These are phyloP conservation scores for Stropharia rugosoannulata DNA, from an alignment of 768 basidiomycete genomes.

Conservation along the genomic window DNA sequence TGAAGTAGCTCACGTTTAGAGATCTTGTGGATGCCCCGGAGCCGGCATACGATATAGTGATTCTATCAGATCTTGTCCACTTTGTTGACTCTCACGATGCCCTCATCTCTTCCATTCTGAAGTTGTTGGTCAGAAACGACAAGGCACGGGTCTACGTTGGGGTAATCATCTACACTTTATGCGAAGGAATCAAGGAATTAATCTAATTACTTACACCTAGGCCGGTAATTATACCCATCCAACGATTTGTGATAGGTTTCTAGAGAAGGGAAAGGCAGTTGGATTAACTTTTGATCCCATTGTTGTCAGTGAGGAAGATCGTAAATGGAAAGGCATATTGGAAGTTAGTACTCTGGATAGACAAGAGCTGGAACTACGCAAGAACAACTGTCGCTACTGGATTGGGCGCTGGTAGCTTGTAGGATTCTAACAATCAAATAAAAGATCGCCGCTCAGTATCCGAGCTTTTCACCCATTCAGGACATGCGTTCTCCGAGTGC, in stretches of 20 bases:
- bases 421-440: background rate
- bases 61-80: conserved; percentile 74
- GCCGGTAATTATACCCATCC: conserved; percentile 61
- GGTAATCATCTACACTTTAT: conserved; percentile 24
- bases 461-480: too few relatives aligned
- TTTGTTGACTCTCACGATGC: conserved; percentile 60
- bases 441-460: background rate
- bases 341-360: conserved; percentile 45
- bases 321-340: conserved; percentile 48
- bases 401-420: conserved; percentile 56
- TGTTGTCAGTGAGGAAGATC: conserved; percentile 24
- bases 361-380: conserved; percentile 47
- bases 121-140: conserved; percentile 43
- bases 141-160: conserved; percentile 55
- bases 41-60: conserved; percentile 53
- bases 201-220: conserved; percentile 16
- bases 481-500: too few relatives aligned
- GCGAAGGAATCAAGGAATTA: background rate
- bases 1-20: background rate
- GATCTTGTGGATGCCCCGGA: background rate
- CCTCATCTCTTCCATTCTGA: conserved; percentile 48
- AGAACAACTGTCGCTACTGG: conserved; percentile 65
- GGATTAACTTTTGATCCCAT: conserved; percentile 53
- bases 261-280: conserved; percentile 32
- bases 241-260: conserved; percentile 52